Evolutionary conservation across 345 rosid species (phyloP), one percentile per base, ranked within the genome.

Genomic region (Melastoma malabathricum): DNA sequence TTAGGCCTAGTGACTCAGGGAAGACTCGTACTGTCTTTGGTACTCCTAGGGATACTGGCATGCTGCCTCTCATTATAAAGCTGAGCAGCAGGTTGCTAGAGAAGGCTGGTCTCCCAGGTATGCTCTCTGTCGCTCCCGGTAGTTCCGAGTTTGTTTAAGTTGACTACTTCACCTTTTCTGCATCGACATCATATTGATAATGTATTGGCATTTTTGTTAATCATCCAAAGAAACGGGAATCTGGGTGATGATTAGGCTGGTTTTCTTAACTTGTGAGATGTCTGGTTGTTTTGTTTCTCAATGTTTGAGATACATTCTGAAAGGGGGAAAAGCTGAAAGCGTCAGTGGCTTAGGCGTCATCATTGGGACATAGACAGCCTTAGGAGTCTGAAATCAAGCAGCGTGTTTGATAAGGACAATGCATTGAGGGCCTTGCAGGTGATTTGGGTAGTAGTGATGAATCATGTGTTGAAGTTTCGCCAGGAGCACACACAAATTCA

Each of bases 21-120:
- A 90, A 90, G 77, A 90, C 98, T 16, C 86, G 86, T 53, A 90
- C 98, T 0, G 85, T 90, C 50, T 90, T 90, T 27, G 96, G 96
- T 46, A 73, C 57, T 58, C 66, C 75, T 0, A 69, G 72, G 62
- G 76, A 86, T 29, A 94, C 94, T 14, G 98, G 98, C 15, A 75
- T 86, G 75, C 83, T 90, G 47, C 83, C 89, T 2, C 80, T 73
- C 34, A 75, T 77, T 0, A 76, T 90, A 44, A 61, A 72, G 57
- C 72, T 65, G 69, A 55, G 15, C 61, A 51, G 52, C 50, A 13
- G 0, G 43, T 57, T 31, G 64, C 34, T 15, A 22, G 43, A 45
- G 59, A 43, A 58, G 51, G 65, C 18, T 59, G 29, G 18, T 62
- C 63, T 15, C 54, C 61, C n/a, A 79, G 95, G 97, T 83, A 66